phyloP scores from a whole-genome alignment of 495 filamentous ascomycete species.

The Trichoderma virens region DNA sequence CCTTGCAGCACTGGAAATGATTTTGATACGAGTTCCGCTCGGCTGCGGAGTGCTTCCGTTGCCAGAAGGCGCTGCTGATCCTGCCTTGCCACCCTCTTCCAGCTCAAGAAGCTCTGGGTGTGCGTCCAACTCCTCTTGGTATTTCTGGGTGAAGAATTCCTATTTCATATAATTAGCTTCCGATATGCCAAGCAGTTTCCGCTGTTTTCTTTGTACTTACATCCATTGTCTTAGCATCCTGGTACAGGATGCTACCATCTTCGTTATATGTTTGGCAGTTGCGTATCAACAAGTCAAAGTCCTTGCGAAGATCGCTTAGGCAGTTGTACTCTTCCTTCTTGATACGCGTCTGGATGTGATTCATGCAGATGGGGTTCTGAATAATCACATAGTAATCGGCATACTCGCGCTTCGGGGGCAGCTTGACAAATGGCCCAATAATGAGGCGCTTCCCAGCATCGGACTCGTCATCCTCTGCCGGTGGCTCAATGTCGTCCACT shows the following conservation, averaged over 20 bases:
- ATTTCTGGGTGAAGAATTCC: conserved; percentile 58
- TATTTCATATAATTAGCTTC: conserved; percentile 19
- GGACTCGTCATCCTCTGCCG: conserved; percentile 47
- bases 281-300: conserved; percentile 73
- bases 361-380: conserved; percentile 84
- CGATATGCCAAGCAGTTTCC: not conserved
- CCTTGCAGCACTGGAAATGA: conserved; percentile 45
- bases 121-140: conserved; percentile 60
- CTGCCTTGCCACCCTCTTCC: conserved; percentile 53
- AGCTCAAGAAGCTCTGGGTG: conserved; percentile 69
- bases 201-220: conserved; percentile 41
- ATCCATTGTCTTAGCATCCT: conserved; percentile 89
- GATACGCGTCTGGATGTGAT: conserved; percentile 85
- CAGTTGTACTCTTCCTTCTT: conserved; percentile 86
- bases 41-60: conserved; percentile 65
- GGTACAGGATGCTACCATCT: conserved; percentile 80
- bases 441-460: conserved; percentile 52
- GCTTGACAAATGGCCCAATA: conserved; percentile 89
- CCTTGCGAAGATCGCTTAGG: conserved; percentile 68
- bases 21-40: conserved; percentile 41
- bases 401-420: conserved; percentile 79
- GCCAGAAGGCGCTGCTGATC: conserved; percentile 57
- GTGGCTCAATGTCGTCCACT: conserved; percentile 48
- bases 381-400: conserved; percentile 94
- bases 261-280: conserved; percentile 96